Percentiles rank a stretch among this genome's conserved stretches.
phyloP scores from a whole-genome alignment of 1,139 yeast species.

The Pichia sp. region DNA sequence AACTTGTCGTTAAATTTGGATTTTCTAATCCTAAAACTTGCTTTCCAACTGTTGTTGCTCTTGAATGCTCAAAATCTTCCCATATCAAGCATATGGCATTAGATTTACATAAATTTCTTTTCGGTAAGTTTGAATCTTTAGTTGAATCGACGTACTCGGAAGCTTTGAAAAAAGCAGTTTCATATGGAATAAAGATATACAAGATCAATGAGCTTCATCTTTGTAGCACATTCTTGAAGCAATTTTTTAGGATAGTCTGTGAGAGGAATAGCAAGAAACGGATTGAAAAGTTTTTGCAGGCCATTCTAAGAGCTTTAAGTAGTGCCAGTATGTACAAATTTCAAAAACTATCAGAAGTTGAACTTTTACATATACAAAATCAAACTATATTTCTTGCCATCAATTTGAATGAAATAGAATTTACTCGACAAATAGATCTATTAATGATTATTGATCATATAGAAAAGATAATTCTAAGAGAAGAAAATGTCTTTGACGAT shows the following conservation, averaged over 20 bases:
- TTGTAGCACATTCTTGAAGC: constrained; percentile 24
- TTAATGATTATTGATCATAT: constrained; percentile 21
- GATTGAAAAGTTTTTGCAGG: constrained; percentile 38
- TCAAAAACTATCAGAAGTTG: constrained; percentile 39
- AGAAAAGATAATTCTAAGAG: constrained; percentile 25
- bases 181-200: constrained; percentile 34
- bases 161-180: constrained; percentile 52
- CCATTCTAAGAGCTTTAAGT: constrained; percentile 31
- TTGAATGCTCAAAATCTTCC: constrained; percentile 47
- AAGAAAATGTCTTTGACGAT: constrained; percentile 32
- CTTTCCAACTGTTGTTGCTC: constrained; percentile 61
- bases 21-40: constrained; percentile 68
- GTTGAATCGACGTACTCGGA: constrained; percentile 58
- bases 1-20: constrained; percentile 52
- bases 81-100: constrained; percentile 43
- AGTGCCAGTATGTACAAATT: constrained; percentile 36
- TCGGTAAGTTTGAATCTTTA: constrained; percentile 62
- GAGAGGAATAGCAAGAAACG: constrained; percentile 40
- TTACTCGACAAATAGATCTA: constrained; percentile 37
- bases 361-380: constrained; percentile 29
- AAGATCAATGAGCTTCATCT: constrained; percentile 13
- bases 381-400: constrained; percentile 33
- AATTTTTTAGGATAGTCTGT: constrained; percentile 39
- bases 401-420: constrained; percentile 36
- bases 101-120: constrained; percentile 47